Evolutionary conservation across 2,329 filamentous ascomycete genomes (phyloP).

Genomic region (Arthrobotrys sphaeroides): DNA sequence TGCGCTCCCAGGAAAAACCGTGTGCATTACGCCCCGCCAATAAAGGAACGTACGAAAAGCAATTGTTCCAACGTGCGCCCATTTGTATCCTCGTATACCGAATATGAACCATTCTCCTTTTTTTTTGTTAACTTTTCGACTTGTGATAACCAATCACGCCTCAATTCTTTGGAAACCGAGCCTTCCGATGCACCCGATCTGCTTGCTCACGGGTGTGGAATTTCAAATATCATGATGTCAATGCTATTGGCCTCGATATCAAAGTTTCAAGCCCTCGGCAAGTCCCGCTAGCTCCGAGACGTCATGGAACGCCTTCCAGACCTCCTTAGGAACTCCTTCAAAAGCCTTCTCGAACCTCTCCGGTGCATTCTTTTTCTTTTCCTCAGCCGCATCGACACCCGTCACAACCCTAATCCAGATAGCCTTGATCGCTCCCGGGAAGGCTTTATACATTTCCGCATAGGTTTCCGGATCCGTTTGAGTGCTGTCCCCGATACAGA

Average conservation of each 20-base stretch:
- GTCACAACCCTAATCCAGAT: conserved; percentile 66
- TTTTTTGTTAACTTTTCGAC: not conserved
- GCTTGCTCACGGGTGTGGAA: too few relatives aligned
- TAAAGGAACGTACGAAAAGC: not conserved
- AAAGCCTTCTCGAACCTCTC: conserved; percentile 86
- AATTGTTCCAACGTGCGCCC: not conserved
- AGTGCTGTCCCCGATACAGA: conserved; percentile 89
- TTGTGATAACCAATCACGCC: not conserved
- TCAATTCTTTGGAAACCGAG: too few relatives aligned
- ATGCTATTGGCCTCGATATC: not conserved
- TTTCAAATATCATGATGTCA: too few relatives aligned
- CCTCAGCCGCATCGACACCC: conserved; percentile 66
- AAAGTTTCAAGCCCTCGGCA: conserved; percentile 57
- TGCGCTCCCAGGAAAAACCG: not conserved
- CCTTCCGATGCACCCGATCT: too few relatives aligned
- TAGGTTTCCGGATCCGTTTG: conserved; percentile 93
- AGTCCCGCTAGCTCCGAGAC: conserved; percentile 70
- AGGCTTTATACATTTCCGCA: conserved; percentile 75
- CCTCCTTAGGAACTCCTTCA: conserved; percentile 72
- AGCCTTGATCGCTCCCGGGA: conserved; percentile 79
- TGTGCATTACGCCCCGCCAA: not conserved
- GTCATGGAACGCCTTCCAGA: conserved; percentile 86
- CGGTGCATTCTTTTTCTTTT: conserved; percentile 69
- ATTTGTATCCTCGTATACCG: not conserved
- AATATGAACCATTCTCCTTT: too few relatives aligned